Percentiles rank a stretch among this genome's conserved stretches.
Conservation (phyloP, 2,329 filamentous ascomycete species). For the Lecanosticta acicola region DNA sequence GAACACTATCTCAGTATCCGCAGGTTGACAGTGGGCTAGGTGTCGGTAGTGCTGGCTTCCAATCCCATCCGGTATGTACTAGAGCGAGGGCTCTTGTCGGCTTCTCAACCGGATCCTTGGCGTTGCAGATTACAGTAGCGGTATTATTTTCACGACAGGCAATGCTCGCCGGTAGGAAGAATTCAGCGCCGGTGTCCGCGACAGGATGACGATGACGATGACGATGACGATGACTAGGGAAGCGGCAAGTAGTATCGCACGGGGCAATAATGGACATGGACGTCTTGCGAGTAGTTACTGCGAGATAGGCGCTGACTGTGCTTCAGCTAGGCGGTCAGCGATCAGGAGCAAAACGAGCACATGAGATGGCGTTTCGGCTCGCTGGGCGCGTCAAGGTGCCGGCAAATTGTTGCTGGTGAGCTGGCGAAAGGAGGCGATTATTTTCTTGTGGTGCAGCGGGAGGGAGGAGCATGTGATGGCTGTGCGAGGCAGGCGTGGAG, state of each 20-base stretch:
- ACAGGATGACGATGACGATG: background rate
- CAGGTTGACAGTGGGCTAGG: too few relatives aligned
- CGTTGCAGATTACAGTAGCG: background rate
- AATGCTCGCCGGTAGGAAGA: background rate
- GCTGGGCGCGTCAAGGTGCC: too few relatives aligned
- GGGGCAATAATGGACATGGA: too few relatives aligned
- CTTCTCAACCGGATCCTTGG: background rate
- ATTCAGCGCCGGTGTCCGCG: background rate
- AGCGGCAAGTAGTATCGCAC: too few relatives aligned
- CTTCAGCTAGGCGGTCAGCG: too few relatives aligned
- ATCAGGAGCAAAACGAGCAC: too few relatives aligned
- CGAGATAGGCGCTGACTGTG: too few relatives aligned
- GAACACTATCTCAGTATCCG: too few relatives aligned
- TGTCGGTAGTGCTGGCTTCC: background rate
- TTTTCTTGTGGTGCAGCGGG: background rate
- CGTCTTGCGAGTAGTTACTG: too few relatives aligned
- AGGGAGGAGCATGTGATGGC: background rate
- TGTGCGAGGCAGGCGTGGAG: background rate
- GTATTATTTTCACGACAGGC: background rate
- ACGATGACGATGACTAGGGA: too few relatives aligned
- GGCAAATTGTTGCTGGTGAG: background rate
- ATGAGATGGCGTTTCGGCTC: too few relatives aligned
- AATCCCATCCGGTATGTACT: background rate
- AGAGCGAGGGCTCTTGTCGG: background rate
- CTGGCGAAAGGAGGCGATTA: background rate